Percentiles rank a stretch among this genome's conserved stretches.
phyloP scores from a whole-genome alignment of 768 basidiomycete genomes.

The Paxillus rubicundulus region DNA sequence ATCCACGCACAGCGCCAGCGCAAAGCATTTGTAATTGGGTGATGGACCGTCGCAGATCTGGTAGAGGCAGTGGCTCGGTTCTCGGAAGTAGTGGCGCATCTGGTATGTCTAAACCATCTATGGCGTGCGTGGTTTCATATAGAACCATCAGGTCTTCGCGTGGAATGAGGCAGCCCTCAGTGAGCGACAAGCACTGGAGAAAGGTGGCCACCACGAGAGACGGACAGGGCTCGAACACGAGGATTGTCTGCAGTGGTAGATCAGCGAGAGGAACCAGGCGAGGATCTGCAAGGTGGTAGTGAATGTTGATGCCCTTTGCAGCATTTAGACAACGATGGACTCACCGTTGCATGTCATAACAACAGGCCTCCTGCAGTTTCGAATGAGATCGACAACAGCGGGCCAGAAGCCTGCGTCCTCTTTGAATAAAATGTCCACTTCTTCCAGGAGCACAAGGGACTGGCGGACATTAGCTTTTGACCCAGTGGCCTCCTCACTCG shows the following conservation, averaged over 20 bases:
- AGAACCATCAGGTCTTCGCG: conserved; percentile 42
- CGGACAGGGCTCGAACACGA: conserved; percentile 63
- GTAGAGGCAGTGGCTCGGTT: conserved; percentile 28
- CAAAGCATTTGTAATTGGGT: conserved; percentile 58
- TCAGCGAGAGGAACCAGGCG: conserved; percentile 67
- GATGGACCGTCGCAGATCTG: conserved; percentile 68
- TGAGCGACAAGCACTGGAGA: conserved; percentile 59
- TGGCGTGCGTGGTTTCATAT: conserved; percentile 38
- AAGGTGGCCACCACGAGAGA: conserved; percentile 58
- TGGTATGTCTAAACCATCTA: conserved; percentile 26
- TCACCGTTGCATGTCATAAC: conserved; percentile 94
- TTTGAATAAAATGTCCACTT: conserved; percentile 90
- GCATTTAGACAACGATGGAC: conserved; percentile 11
- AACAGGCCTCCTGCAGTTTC: conserved; percentile 81
- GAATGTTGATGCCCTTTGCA: background rate
- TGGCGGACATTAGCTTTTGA: conserved; percentile 52
- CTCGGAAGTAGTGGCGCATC: conserved; percentile 38
- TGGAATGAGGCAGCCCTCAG: conserved; percentile 51
- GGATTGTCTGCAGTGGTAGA: conserved; percentile 72
- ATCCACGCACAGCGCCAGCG: conserved; percentile 32
- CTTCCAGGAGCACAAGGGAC: conserved; percentile 89
- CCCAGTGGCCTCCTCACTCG: conserved; percentile 7
- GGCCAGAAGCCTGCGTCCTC: conserved; percentile 88
- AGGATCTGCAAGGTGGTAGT: conserved; percentile 48
- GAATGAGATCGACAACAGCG: conserved; percentile 76